Percentiles rank a stretch among this genome's conserved stretches.
These are phyloP conservation scores for Acarospora socialis DNA, from an alignment of 2,329 filamentous ascomycete genomes.

Conservation along the genomic window DNA sequence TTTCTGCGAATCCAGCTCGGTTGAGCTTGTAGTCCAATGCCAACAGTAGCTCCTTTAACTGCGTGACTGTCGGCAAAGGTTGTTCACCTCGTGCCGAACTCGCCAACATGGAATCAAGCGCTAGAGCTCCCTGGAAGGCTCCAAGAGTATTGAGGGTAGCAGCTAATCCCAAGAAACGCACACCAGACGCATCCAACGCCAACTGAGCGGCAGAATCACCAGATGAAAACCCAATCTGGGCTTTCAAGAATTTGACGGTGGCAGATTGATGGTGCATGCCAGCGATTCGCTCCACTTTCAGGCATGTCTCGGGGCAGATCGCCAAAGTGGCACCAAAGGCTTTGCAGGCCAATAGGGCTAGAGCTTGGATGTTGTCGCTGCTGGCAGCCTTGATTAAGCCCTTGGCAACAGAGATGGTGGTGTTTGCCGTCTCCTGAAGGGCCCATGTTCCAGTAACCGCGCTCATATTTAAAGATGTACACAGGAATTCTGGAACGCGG, in stretches of 20 bases:
- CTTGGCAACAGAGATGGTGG: not conserved
- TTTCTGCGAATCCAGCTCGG: not conserved
- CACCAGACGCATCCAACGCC: slow-evolving; percentile 2
- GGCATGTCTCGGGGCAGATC: slow-evolving; percentile 13
- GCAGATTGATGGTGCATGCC: not conserved
- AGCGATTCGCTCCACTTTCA: slow-evolving; percentile 11
- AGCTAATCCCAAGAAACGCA: slow-evolving; percentile 6
- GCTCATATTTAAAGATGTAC: too few relatives aligned
- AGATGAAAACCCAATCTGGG: slow-evolving; percentile 4
- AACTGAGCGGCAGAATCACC: slow-evolving; percentile 6
- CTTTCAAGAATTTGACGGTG: slow-evolving; percentile 4
- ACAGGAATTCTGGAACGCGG: too few relatives aligned
- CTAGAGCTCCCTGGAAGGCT: not conserved
- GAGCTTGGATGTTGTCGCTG: slow-evolving; percentile 23
- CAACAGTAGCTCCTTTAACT: not conserved
- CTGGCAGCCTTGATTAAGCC: slow-evolving; percentile 16
- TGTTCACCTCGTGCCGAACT: not conserved
- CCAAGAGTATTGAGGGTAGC: slow-evolving; percentile 3
- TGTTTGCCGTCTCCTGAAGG: not conserved
- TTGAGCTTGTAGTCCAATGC: not conserved
- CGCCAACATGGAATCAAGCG: not conserved
- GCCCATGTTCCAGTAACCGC: too few relatives aligned
- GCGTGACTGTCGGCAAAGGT: not conserved
- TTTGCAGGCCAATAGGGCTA: slow-evolving; percentile 23
- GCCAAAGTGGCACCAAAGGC: slow-evolving; percentile 16